Percentiles rank a stretch among this genome's conserved stretches.
These are phyloP conservation scores for Stagonosporopsis rhizophila DNA, from an alignment of 2,329 filamentous ascomycete genomes.

Conservation along the genomic window DNA sequence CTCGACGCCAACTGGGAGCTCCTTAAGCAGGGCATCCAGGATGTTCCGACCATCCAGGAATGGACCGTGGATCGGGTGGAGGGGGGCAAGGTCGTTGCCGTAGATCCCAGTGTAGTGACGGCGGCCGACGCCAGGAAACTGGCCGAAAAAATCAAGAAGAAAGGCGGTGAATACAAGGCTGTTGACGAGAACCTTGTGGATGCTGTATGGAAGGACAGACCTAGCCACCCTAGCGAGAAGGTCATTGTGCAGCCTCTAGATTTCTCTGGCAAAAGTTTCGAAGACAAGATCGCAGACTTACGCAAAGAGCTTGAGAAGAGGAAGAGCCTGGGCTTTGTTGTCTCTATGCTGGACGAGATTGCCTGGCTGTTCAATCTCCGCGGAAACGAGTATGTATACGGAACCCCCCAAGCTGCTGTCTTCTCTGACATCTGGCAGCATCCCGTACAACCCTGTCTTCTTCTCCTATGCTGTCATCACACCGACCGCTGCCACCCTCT, in stretches of 20 bases:
- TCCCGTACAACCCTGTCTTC: conserved; percentile 97
- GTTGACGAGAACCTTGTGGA: conserved; percentile 89
- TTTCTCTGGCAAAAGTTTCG: conserved; percentile 82
- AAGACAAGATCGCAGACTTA: conserved; percentile 82
- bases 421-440: conserved; percentile 55
- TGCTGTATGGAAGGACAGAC: conserved; percentile 81
- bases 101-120: conserved; percentile 88
- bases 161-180: conserved; percentile 78
- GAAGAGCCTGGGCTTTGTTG: conserved; percentile 83
- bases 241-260: conserved; percentile 74
- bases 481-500: conserved; percentile 75
- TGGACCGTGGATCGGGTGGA: conserved; percentile 89
- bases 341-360: conserved; percentile 95
- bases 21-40: conserved; percentile 89
- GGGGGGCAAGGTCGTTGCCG: conserved; percentile 84
- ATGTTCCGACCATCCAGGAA: conserved; percentile 97
- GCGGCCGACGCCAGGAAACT: conserved; percentile 77
- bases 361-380: conserved; percentile 99
- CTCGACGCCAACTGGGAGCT: conserved; percentile 90
- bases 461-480: conserved; percentile 95
- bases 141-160: conserved; percentile 84
- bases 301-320: conserved; percentile 92
- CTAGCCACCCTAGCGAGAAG: conserved; percentile 75
- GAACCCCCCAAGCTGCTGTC: too few relatives aligned
- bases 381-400: conserved; percentile 72